These are phyloP conservation scores for Triticum timopheevii DNA, from an alignment of 176 grass and related monocot genomes.

Conservation along the genomic window DNA sequence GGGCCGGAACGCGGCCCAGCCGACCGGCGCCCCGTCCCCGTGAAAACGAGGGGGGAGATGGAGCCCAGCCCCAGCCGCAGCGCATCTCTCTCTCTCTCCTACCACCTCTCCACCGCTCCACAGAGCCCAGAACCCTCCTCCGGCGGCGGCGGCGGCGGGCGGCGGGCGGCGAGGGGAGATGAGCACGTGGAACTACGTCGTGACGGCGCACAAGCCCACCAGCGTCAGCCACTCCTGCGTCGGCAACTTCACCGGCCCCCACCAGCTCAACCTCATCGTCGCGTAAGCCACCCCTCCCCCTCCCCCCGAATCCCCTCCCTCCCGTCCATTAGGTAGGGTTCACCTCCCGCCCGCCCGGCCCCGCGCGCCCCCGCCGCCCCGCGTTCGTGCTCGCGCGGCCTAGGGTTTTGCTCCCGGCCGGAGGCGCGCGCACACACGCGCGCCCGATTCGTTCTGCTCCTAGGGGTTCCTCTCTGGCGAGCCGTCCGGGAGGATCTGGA, in stretches of 20 bases:
- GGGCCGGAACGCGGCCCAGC: too few species aligned
- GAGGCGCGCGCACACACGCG: not conserved
- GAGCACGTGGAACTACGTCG: slow-evolving; percentile 99
- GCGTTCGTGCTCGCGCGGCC: not conserved
- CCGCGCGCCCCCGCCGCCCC: not conserved
- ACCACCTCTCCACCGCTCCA: not conserved
- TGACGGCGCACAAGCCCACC: slow-evolving; percentile 97
- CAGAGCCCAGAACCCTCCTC: not conserved
- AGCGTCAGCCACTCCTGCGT: slow-evolving; percentile 98
- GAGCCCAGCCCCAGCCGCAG: too few species aligned
- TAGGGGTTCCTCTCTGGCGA: not conserved
- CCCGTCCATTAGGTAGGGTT: not conserved
- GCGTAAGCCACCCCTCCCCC: slow-evolving; percentile 61
- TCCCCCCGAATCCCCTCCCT: not conserved
- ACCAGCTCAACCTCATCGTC: slow-evolving; percentile 92
- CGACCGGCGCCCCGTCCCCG: too few species aligned
- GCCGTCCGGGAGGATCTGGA: not conserved
- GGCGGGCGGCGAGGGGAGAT: slow-evolving; percentile 33
- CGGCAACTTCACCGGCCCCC: slow-evolving; percentile 94
- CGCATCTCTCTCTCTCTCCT: not conserved
- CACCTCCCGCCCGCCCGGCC: not conserved
- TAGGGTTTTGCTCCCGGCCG: not conserved
- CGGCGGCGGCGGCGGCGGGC: slow-evolving; percentile 17
- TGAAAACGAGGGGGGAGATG: too few species aligned
- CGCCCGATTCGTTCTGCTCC: not conserved